These are phyloP conservation scores for Lodderomyces elongisporus DNA, from an alignment of 1,139 yeast species.

Conservation along the genomic window DNA sequence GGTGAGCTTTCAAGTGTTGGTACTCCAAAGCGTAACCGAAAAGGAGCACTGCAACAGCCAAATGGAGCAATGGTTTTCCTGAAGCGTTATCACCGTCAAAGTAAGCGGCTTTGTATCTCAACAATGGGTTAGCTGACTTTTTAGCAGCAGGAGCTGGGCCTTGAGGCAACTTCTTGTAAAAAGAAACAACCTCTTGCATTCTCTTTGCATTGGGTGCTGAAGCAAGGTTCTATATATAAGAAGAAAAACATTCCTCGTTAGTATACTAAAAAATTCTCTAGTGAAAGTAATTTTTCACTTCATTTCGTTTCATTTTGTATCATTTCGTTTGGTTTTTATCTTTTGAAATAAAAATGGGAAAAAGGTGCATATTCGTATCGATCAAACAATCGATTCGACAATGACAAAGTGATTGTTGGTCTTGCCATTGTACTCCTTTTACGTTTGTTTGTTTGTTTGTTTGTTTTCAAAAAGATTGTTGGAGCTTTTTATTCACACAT, in stretches of 20 bases:
- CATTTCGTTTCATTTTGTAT: too few relatives aligned
- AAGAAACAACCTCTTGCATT: slow-evolving; percentile 90
- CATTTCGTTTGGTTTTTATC: too few relatives aligned
- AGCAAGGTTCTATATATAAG: slow-evolving; percentile 64
- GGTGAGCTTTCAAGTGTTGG: slow-evolving; percentile 59
- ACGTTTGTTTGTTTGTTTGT: too few relatives aligned
- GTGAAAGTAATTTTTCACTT: too few relatives aligned
- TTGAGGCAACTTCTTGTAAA: slow-evolving; percentile 94
- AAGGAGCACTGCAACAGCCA: slow-evolving; percentile 62
- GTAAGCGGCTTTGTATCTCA: slow-evolving; percentile 73
- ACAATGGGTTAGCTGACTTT: slow-evolving; percentile 68
- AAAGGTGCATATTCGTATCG: too few relatives aligned
- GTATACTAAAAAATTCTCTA: slow-evolving; percentile 20
- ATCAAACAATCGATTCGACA: too few relatives aligned
- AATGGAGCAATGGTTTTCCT: slow-evolving; percentile 78
- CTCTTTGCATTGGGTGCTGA: slow-evolving; percentile 96
- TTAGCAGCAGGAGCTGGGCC: slow-evolving; percentile 76
- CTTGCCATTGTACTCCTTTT: too few relatives aligned
- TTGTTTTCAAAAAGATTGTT: too few relatives aligned
- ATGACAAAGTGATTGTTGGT: too few relatives aligned
- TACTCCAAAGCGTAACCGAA: slow-evolving; percentile 92
- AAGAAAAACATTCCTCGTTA: slow-evolving; percentile 21
- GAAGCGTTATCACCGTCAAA: slow-evolving; percentile 75
- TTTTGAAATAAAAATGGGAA: too few relatives aligned
- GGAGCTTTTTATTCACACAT: too few relatives aligned